Evolutionary conservation across 805 yeast genomes (phyloP).

Genomic region (Saturnispora diversa): DNA sequence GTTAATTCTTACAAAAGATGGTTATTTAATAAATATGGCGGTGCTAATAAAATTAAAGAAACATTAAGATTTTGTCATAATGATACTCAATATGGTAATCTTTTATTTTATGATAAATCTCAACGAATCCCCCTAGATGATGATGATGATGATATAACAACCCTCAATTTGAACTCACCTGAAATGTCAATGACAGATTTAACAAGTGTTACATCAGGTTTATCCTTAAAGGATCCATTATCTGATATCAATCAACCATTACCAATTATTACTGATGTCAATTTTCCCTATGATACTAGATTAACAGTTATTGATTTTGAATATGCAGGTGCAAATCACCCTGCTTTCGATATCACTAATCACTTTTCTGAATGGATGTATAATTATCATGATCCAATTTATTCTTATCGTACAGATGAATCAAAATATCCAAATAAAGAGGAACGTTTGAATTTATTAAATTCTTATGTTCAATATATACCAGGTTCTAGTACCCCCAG

Average conservation of each 20-base stretch:
- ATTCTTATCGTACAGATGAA: slow-evolving; percentile 45
- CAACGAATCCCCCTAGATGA: slow-evolving; percentile 24
- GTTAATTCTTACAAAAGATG: slow-evolving; percentile 51
- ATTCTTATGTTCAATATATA: slow-evolving; percentile 68
- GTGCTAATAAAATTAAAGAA: slow-evolving; percentile 32
- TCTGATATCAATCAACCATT: slow-evolving; percentile 16
- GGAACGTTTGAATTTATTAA: slow-evolving; percentile 62
- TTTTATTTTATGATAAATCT: slow-evolving; percentile 44
- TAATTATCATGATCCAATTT: slow-evolving; percentile 64
- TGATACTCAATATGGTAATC: slow-evolving; percentile 94
- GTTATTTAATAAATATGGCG: slow-evolving; percentile 47
- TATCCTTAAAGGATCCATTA: slow-evolving; percentile 17
- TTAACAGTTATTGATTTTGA: slow-evolving; percentile 95
- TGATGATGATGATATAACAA: slow-evolving; percentile 21
- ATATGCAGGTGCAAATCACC: slow-evolving; percentile 83
- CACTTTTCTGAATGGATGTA: slow-evolving; percentile 98
- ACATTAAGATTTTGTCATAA: slow-evolving; percentile 83
- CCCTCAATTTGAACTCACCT: slow-evolving; percentile 1
- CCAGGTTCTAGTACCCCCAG: slow-evolving; percentile 28
- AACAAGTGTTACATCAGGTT: slow-evolving; percentile 8
- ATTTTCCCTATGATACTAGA: slow-evolving; percentile 43
- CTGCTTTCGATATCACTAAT: slow-evolving; percentile 86
- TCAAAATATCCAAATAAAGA: slow-evolving; percentile 57
- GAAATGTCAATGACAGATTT: neutral
- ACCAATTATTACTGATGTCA: slow-evolving; percentile 27